These are phyloP conservation scores for Fusarium mundagurra DNA, from an alignment of 2,329 filamentous ascomycete genomes.

Conservation along the genomic window DNA sequence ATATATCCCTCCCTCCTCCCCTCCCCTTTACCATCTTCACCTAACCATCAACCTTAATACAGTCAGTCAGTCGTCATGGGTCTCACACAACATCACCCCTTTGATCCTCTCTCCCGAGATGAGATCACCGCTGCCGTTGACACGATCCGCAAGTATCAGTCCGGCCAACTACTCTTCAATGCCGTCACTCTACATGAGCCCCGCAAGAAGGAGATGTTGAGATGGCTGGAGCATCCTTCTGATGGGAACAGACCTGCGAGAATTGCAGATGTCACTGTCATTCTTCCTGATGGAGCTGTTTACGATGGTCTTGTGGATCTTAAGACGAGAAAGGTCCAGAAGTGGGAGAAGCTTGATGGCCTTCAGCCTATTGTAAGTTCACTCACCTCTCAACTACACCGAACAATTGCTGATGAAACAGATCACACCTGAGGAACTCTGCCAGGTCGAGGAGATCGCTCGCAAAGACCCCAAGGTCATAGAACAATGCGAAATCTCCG, in stretches of 20 bases:
- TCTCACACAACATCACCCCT: slow-evolving; percentile 36
- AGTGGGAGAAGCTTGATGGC: slow-evolving; percentile 79
- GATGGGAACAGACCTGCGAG: slow-evolving; percentile 71
- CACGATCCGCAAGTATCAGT: slow-evolving; percentile 73
- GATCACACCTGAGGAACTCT: slow-evolving; percentile 92
- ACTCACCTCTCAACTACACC: background rate
- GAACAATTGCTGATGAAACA: slow-evolving; percentile 44
- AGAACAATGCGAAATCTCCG: slow-evolving; percentile 86
- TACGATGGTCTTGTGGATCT: slow-evolving; percentile 86
- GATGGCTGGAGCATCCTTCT: slow-evolving; percentile 76
- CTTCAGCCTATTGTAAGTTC: slow-evolving; percentile 79
- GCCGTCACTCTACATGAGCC: slow-evolving; percentile 87
- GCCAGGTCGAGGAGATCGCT: slow-evolving; percentile 79
- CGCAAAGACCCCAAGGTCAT: slow-evolving; percentile 87
- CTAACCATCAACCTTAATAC: background rate
- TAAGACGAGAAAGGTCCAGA: slow-evolving; percentile 69
- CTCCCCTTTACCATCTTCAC: background rate
- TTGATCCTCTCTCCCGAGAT: slow-evolving; percentile 67
- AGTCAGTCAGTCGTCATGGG: slow-evolving; percentile 10
- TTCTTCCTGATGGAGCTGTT: slow-evolving; percentile 80
- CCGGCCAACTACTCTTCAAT: slow-evolving; percentile 80
- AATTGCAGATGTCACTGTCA: slow-evolving; percentile 84
- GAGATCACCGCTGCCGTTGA: slow-evolving; percentile 72
- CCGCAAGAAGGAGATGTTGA: slow-evolving; percentile 83
- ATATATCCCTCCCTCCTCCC: slow-evolving; percentile 18